These are phyloP conservation scores for Leccinum truebloodii DNA, from an alignment of 768 basidiomycete genomes.

Conservation along the genomic window DNA sequence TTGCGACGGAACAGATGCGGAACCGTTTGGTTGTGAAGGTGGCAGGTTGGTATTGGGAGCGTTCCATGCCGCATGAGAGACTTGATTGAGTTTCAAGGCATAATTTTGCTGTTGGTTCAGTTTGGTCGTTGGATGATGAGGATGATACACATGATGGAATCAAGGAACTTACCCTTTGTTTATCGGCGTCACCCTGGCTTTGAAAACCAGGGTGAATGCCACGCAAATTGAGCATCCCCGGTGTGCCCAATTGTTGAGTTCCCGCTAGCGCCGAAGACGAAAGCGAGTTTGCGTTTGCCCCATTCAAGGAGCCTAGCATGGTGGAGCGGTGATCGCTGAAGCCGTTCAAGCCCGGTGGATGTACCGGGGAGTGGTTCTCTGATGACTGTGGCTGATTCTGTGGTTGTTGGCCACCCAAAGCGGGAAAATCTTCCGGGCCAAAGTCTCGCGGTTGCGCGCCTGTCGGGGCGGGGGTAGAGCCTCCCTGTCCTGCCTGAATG, in stretches of 20 bases:
- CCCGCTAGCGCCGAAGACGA: slow-evolving; percentile 37
- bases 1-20: slow-evolving; percentile 22
- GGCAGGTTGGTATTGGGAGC: slow-evolving; percentile 52
- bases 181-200: slow-evolving; percentile 64
- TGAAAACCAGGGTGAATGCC: slow-evolving; percentile 47
- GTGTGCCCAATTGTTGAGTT: slow-evolving; percentile 53
- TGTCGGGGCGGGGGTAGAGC: slow-evolving; percentile 14
- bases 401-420: slow-evolving; percentile 48
- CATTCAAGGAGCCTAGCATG: slow-evolving; percentile 51
- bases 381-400: slow-evolving; percentile 32
- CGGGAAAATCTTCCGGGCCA: slow-evolving; percentile 89
- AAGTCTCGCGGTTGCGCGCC: slow-evolving; percentile 42
- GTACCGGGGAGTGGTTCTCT: slow-evolving; percentile 39
- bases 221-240: slow-evolving; percentile 65
- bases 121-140: neutral
- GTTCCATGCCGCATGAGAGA: slow-evolving; percentile 64
- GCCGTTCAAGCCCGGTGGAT: slow-evolving; percentile 80
- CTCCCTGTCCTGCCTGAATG: slow-evolving; percentile 69
- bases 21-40: slow-evolving; percentile 32
- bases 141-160: neutral
- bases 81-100: slow-evolving; percentile 63
- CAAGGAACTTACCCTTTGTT: slow-evolving; percentile 56
- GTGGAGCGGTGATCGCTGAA: slow-evolving; percentile 57
- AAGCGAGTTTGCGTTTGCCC: slow-evolving; percentile 17
- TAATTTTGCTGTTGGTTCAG: slow-evolving; percentile 51